Base-by-base conservation (phyloP, 805 yeast species). In the Cyberlindnera mississippiensis region DNA sequence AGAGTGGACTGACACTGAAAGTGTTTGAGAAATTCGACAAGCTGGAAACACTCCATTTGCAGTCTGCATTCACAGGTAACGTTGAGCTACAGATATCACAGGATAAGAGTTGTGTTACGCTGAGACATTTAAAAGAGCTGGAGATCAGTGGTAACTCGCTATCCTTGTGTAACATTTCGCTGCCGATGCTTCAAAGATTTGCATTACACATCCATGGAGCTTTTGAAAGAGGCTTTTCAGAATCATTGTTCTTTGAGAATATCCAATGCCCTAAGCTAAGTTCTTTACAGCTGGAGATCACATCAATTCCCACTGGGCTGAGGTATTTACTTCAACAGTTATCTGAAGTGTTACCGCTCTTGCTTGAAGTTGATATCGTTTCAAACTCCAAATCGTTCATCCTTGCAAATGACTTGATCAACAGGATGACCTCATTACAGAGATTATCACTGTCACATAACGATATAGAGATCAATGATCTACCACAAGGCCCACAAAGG, bases 111-210 rank as follows among this genome's bases (percentile, higher is more conserved):
- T 12, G 8, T 8, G 42, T 46, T 2, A 22, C 15, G 4, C 30
- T 55, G 26, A 11, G 15, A 7, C 40, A 29, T 7, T 37, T 56
- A 24, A 41, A 20, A 29, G 32, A 17, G 0, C 34, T 56, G 15
- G 36, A 38, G 10, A 48, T 56, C 3, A 42, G 44, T 4, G 60
- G 60, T 4, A 56, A 55, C 33, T 46, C 58, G 6, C 28, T 55
- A 3, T 42, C 48, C 0, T 35, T 56, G 14, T 31, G 36, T 3
- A 28, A 41, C 18, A 17, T 43, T 6, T 12, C 31, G 3, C 13
- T 53, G 2, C 59, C 60, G 11, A 26, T 22, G 0, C 18, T 56
- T 20, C 24, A 36, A 6, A 33, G 17, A 2, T 20, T 56, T 3
- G 17, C 38, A 2, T 27, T 56, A 3, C 44, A 44, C 8, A n/a